A percentile compares a stretch with the other conserved stretches of the same genome.
These are phyloP conservation scores for Ulmus americana DNA, from an alignment of 331 rosid genomes.

Conservation along the genomic window DNA sequence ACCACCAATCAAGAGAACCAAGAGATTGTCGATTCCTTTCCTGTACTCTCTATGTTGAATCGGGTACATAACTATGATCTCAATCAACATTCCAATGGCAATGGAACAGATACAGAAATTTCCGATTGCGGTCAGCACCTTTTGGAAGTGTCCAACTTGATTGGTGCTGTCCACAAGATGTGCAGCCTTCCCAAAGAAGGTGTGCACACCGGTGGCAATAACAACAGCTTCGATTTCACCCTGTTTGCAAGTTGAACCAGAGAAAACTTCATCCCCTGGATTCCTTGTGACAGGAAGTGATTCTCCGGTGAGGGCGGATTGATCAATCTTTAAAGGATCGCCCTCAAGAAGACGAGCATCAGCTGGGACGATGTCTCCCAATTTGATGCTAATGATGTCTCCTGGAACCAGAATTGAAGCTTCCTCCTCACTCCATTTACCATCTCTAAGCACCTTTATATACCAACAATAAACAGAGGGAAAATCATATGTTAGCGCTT, in stretches of 20 bases:
- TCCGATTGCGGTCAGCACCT: slow-evolving; percentile 87
- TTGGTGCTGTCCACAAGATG: slow-evolving; percentile 96
- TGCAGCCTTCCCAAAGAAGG: slow-evolving; percentile 97
- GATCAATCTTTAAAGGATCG: slow-evolving; percentile 84
- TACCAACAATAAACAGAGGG: slow-evolving; percentile 11
- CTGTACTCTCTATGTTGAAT: slow-evolving; percentile 81
- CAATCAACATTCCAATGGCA: slow-evolving; percentile 80
- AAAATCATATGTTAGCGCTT: background rate
- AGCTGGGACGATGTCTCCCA: slow-evolving; percentile 94
- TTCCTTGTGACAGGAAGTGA: slow-evolving; percentile 83
- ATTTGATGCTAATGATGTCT: slow-evolving; percentile 81
- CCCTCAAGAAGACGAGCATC: slow-evolving; percentile 99
- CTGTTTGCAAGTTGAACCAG: slow-evolving; percentile 97
- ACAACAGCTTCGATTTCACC: slow-evolving; percentile 97
- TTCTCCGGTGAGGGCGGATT: slow-evolving; percentile 95
- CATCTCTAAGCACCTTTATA: slow-evolving; percentile 84
- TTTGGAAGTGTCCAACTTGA: slow-evolving; percentile 98
- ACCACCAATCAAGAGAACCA: slow-evolving; percentile 96
- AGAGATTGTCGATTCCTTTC: slow-evolving; percentile 82
- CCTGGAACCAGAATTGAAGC: slow-evolving; percentile 96
- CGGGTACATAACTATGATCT: slow-evolving; percentile 91
- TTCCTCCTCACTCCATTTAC: slow-evolving; percentile 85
- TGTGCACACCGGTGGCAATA: slow-evolving; percentile 97
- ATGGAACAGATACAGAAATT: slow-evolving; percentile 96
- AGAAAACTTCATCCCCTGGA: slow-evolving; percentile 95